Base-by-base conservation (phyloP, 805 yeast species). In the Cyberlindnera bimundalis region DNA sequence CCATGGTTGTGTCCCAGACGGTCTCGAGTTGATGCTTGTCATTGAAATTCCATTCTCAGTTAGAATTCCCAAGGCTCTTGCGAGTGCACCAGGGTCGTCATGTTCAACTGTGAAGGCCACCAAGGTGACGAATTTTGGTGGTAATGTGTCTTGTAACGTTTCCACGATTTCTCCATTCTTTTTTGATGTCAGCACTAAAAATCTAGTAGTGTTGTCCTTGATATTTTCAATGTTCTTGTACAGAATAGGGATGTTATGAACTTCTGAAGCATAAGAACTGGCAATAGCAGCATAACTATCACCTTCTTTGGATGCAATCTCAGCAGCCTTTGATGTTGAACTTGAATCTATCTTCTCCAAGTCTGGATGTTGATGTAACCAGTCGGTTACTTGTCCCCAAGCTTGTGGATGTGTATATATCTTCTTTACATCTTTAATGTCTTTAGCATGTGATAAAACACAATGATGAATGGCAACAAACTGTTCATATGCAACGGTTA, bases 391-490 rank as follows among this genome's bases (percentile, higher is more conserved):
- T 59, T 91, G 99, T 9, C 96, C 95, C 99, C 99, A 91, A 0
- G 90, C 99, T 61, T 91, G 99, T 2, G 99, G 97, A 62, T 91
- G 99, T 3, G 96, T 85, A 64, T 85, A 86, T 15, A 91, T 73
- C 24, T 70, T 74, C 13, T 58, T 62, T 37, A 89, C 73, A 12
- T 70, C 59, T 1, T 59, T 48, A 3, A 82, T 50, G 25, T 68
- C 69, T 33, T 56, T 52, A 8, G 75, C 70, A 47, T 60, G 66
- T 5, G 81, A 63, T 45, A 81, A 66, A 28, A 91, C 67, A 59
- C 83, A 82, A 65, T 93, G 98, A 43, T 79, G 82, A 44, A 91
- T 86, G 1, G 83, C 61, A 2, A 91, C 97, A 55, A 78, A 83
- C 49, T 86, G 91, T 51, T 88, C 96, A 1, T 78, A 91, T 4